Evolutionary conservation across 768 basidiomycete genomes (phyloP).

Genomic region (Cytidiella melzeri): DNA sequence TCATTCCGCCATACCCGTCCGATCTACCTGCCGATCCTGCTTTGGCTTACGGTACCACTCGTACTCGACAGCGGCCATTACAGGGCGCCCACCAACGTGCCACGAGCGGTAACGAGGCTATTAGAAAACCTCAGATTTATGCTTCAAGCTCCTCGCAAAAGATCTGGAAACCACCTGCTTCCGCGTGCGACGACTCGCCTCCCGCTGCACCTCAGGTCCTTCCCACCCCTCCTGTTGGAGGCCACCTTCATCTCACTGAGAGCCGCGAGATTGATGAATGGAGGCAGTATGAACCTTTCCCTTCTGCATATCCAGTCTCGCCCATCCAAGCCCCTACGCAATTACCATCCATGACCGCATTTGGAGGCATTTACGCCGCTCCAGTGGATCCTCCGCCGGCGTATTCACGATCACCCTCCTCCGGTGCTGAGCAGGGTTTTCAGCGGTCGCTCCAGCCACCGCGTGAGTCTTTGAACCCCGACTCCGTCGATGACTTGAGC

Average conservation of each 20-base stretch:
- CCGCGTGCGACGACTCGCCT: slow-evolving; percentile 28
- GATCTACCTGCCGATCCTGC: background rate
- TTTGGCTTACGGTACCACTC: slow-evolving; percentile 6
- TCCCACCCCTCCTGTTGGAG: slow-evolving; percentile 9
- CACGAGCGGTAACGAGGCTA: background rate
- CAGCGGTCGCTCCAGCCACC: slow-evolving; percentile 59
- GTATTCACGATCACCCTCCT: background rate
- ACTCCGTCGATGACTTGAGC: slow-evolving; percentile 57
- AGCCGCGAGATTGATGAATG: slow-evolving; percentile 13
- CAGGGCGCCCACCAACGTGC: slow-evolving; percentile 6
- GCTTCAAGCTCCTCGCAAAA: slow-evolving; percentile 26
- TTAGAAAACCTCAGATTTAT: background rate
- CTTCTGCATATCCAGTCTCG: slow-evolving; percentile 19
- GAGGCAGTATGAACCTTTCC: slow-evolving; percentile 19
- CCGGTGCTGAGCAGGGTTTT: slow-evolving; percentile 50
- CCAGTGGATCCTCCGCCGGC: background rate
- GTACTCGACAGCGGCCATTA: slow-evolving; percentile 4
- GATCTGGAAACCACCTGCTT: slow-evolving; percentile 58
- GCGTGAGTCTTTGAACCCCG: slow-evolving; percentile 53
- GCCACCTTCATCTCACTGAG: background rate
- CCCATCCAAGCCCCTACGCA: slow-evolving; percentile 10
- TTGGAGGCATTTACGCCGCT: background rate
- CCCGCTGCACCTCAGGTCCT: background rate
- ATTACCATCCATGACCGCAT: background rate
- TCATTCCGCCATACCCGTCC: background rate